Evolutionary conservation across 2,329 filamentous ascomycete species (phyloP).

Genomic region (Colletotrichum eleusines): DNA sequence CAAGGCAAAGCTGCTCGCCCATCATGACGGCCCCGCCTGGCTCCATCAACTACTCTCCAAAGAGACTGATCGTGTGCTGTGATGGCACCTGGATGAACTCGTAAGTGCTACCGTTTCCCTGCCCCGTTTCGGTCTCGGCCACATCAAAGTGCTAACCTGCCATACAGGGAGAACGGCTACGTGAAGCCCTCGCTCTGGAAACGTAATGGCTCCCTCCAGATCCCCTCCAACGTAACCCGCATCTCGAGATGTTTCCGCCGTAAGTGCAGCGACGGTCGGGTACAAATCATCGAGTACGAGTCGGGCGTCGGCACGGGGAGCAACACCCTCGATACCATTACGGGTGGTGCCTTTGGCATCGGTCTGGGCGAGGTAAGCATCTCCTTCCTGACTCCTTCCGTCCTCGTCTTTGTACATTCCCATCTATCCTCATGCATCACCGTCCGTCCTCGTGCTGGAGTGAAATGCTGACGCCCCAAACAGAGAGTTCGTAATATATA

Average conservation of each 20-base stretch:
- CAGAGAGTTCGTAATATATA: constrained; percentile 72
- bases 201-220: constrained; percentile 57
- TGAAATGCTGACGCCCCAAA: constrained; percentile 32
- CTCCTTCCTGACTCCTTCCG: background rate
- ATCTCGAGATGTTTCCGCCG: constrained; percentile 69
- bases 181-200: constrained; percentile 54
- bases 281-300: constrained; percentile 72
- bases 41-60: constrained; percentile 45
- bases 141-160: constrained; percentile 13
- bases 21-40: constrained; percentile 16
- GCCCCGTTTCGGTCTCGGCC: too few species aligned
- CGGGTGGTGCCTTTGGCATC: constrained; percentile 67
- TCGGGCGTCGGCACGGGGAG: constrained; percentile 69
- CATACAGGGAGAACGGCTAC: constrained; percentile 58
- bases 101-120: constrained; percentile 20
- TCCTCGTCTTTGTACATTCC: too few species aligned
- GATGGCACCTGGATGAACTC: constrained; percentile 68
- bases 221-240: constrained; percentile 71
- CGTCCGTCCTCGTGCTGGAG: background rate
- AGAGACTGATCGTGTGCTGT: constrained; percentile 65
- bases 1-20: background rate
- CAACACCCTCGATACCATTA: constrained; percentile 61
- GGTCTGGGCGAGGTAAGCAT: constrained; percentile 63
- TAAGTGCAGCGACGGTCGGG: constrained; percentile 61
- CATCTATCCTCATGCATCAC: too few species aligned